These are phyloP conservation scores for Lumnitzera racemosa DNA, from an alignment of 345 rosid species.

Conservation along the genomic window DNA sequence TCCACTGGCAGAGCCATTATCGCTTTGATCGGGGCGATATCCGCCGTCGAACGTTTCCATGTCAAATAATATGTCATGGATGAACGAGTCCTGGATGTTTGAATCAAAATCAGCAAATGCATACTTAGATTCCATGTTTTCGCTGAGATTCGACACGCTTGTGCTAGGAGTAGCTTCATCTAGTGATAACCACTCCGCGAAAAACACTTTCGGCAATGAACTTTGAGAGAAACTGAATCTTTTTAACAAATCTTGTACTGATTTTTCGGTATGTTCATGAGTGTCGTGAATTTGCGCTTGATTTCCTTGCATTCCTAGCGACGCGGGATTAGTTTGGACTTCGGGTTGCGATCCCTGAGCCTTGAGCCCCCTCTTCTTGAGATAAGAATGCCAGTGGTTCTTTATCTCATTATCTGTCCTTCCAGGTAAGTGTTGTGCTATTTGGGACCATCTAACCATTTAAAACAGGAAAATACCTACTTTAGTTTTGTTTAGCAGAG, in stretches of 20 bases:
- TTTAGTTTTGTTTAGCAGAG: background rate
- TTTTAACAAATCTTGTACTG: background rate
- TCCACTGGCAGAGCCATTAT: slow-evolving; percentile 23
- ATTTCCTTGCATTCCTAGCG: background rate
- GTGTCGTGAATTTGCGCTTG: background rate
- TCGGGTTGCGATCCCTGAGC: background rate
- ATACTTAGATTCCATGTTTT: slow-evolving; percentile 11
- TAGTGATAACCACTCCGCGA: slow-evolving; percentile 16
- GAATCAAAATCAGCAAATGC: slow-evolving; percentile 8
- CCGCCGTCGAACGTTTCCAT: slow-evolving; percentile 21
- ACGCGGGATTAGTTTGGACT: background rate
- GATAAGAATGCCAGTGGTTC: slow-evolving; percentile 85
- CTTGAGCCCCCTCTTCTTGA: slow-evolving; percentile 19
- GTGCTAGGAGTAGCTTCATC: slow-evolving; percentile 8
- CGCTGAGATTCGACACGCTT: slow-evolving; percentile 11
- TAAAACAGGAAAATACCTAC: background rate
- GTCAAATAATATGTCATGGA: slow-evolving; percentile 9
- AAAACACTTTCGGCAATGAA: slow-evolving; percentile 14
- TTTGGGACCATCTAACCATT: slow-evolving; percentile 72
- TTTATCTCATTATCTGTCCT: slow-evolving; percentile 96
- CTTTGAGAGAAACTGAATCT: background rate
- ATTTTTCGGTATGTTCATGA: background rate
- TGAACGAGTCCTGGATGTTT: slow-evolving; percentile 18
- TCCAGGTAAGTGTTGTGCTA: slow-evolving; percentile 81
- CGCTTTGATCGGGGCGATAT: slow-evolving; percentile 17